Evolutionary conservation across 306 rosid species (phyloP).

Genomic region (Mimosa bimucronata): DNA sequence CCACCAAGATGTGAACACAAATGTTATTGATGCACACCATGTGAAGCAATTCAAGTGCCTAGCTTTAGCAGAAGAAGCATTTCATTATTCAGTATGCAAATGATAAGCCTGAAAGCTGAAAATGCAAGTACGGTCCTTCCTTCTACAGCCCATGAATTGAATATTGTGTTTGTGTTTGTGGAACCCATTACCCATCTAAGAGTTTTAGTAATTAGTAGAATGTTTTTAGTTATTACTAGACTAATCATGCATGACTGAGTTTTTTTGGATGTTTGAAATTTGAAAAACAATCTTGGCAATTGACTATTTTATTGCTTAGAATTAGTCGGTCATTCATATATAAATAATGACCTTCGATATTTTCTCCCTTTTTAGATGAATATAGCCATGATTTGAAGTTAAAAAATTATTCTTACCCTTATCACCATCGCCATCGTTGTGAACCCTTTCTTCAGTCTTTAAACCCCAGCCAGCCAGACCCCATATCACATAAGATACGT

Average conservation of each 20-base stretch:
- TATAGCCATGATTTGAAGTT: no score
- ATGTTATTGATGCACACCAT: constrained; percentile 90
- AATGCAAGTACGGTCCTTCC: constrained; percentile 95
- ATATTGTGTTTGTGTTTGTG: background rate
- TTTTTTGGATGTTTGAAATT: no score
- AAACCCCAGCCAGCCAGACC: no score
- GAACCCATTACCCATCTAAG: background rate
- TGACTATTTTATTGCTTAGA: background rate
- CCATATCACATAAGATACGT: no score
- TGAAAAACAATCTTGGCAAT: background rate
- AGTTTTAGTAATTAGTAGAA: background rate
- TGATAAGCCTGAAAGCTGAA: constrained; percentile 96
- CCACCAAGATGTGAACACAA: constrained; percentile 94
- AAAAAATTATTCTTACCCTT: no score
- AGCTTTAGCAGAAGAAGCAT: constrained; percentile 55
- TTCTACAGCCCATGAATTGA: constrained; percentile 72
- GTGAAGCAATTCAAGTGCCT: constrained; percentile 92
- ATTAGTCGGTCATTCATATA: background rate
- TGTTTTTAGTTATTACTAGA: background rate
- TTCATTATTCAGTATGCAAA: constrained; percentile 72
- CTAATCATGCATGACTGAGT: background rate
- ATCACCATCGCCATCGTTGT: no score
- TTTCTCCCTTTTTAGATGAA: no score
- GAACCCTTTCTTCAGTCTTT: no score
- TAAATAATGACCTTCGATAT: no score